These are phyloP conservation scores for Fusarium sublunatum DNA, from an alignment of 2,329 filamentous ascomycete species.

Conservation along the genomic window DNA sequence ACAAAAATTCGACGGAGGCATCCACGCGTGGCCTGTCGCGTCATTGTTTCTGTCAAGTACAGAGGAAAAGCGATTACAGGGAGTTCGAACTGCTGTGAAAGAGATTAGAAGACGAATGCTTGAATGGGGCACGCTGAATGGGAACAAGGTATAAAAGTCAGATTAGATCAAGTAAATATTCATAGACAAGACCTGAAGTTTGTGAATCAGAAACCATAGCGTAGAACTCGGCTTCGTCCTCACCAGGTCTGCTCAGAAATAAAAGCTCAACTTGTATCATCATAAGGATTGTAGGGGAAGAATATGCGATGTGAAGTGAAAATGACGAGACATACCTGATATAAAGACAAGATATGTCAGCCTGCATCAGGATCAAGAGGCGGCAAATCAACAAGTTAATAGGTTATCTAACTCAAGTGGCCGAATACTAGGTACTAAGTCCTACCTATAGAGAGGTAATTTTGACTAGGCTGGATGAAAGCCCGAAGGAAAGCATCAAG, in stretches of 20 bases:
- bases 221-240: conserved; percentile 62
- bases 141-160: conserved; percentile 55
- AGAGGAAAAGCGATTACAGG: conserved; percentile 62
- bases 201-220: conserved; percentile 59
- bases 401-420: no score
- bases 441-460: background rate
- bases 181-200: conserved; percentile 46
- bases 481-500: conserved; percentile 31
- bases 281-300: conserved; percentile 40
- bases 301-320: background rate
- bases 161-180: conserved; percentile 74
- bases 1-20: conserved; percentile 71
- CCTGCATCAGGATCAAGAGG: background rate
- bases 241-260: conserved; percentile 50
- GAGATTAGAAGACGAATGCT: conserved; percentile 52
- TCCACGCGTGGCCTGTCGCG: conserved; percentile 87
- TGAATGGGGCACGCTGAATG: conserved; percentile 29
- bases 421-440: background rate
- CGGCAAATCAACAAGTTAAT: conserved; percentile 2
- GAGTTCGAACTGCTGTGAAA: conserved; percentile 57
- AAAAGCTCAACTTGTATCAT: conserved; percentile 57
- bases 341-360: conserved; percentile 3
- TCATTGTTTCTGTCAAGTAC: conserved; percentile 65
- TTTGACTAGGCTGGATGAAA: conserved; percentile 13
- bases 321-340: conserved; percentile 23